Percentiles rank a stretch among this genome's conserved stretches.
These are phyloP conservation scores for Alternaria brassicae DNA, from an alignment of 2,329 filamentous ascomycete genomes.

Conservation along the genomic window DNA sequence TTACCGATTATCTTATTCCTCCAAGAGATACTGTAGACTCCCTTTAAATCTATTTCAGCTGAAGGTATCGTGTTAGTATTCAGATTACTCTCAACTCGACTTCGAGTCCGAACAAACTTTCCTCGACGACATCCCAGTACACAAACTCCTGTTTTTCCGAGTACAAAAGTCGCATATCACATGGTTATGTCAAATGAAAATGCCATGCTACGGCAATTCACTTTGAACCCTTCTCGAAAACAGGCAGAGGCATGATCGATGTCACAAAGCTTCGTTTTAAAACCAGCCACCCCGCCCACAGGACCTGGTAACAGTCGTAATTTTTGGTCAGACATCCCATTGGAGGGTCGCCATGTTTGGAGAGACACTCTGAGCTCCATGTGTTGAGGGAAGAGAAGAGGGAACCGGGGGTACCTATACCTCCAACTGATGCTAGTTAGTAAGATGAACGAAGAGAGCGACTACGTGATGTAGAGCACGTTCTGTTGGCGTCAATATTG, in stretches of 20 bases:
- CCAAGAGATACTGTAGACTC: neutral
- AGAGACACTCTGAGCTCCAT: neutral
- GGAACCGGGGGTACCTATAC: neutral
- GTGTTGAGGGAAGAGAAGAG: neutral
- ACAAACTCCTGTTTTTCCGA: neutral
- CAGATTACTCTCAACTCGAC: neutral
- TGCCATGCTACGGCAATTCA: neutral
- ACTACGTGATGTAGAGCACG: neutral
- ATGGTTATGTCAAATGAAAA: neutral
- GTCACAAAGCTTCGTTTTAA: neutral
- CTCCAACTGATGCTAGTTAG: neutral
- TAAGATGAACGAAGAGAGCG: neutral
- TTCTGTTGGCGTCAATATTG: neutral
- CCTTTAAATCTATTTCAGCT: neutral
- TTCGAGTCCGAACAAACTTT: neutral
- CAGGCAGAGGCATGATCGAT: neutral
- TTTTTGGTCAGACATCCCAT: neutral
- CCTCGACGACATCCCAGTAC: neutral
- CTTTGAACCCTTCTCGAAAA: neutral
- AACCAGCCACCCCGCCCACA: neutral
- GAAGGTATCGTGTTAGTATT: neutral
- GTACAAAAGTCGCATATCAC: neutral
- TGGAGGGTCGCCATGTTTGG: neutral
- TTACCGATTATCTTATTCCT: neutral
- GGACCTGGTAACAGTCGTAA: neutral